Conservation (phyloP, 768 basidiomycete genomes). For the Russula sp. region DNA sequence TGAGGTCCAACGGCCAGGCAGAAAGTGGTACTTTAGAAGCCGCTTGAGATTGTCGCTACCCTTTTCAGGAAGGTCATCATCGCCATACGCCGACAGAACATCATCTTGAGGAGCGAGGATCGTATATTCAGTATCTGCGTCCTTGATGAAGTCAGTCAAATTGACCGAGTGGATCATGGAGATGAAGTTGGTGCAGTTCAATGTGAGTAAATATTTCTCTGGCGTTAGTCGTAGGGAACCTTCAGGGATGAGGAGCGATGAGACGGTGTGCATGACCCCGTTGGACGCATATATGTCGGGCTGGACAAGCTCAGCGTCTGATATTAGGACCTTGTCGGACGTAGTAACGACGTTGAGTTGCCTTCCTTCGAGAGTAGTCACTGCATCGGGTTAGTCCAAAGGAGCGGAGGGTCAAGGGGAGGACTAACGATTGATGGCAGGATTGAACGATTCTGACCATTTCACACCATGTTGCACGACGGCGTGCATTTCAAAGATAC, state of each 20-base stretch:
- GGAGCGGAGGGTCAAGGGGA: background rate
- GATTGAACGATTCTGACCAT: slow-evolving; percentile 63
- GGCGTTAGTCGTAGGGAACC: slow-evolving; percentile 79
- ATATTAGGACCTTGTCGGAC: slow-evolving; percentile 53
- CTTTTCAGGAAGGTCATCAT: slow-evolving; percentile 53
- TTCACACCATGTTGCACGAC: slow-evolving; percentile 56
- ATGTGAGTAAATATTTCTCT: slow-evolving; percentile 89
- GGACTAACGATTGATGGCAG: slow-evolving; percentile 52
- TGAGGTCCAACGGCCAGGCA: slow-evolving; percentile 74
- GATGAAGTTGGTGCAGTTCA: slow-evolving; percentile 91
- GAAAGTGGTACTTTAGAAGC: slow-evolving; percentile 84
- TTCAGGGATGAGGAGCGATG: slow-evolving; percentile 73
- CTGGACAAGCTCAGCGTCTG: slow-evolving; percentile 58
- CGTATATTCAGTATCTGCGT: slow-evolving; percentile 68
- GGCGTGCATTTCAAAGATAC: slow-evolving; percentile 77
- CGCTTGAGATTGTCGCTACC: slow-evolving; percentile 70
- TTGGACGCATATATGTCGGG: slow-evolving; percentile 91
- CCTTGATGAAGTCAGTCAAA: slow-evolving; percentile 66
- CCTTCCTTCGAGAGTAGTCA: slow-evolving; percentile 67
- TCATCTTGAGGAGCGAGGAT: slow-evolving; percentile 92
- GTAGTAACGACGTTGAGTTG: slow-evolving; percentile 58
- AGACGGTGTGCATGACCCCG: slow-evolving; percentile 89
- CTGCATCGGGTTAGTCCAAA: slow-evolving; percentile 41
- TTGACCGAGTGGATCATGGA: slow-evolving; percentile 82
- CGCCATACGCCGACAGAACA: slow-evolving; percentile 59